A percentile compares a stretch with the other conserved stretches of the same genome.
Conservation (phyloP, 345 rosid species). For the Orychophragmus violaceus region DNA sequence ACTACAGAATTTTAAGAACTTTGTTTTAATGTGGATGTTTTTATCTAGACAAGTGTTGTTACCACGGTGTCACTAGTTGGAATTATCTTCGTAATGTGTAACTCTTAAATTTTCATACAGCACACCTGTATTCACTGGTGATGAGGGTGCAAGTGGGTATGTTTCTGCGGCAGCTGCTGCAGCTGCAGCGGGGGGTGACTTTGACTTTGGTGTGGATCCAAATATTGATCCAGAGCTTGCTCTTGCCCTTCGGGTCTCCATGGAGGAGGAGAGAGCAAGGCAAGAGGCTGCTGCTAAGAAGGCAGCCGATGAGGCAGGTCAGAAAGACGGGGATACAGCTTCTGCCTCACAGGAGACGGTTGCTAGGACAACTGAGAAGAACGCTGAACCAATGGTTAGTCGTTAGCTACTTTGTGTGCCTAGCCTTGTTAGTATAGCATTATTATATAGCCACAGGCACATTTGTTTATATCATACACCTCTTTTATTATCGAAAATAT, state of each 20-base stretch:
- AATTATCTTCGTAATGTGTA: neutral
- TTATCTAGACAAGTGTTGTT: neutral
- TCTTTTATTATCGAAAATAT: neutral
- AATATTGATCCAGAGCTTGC: conserved; percentile 79
- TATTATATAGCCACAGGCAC: neutral
- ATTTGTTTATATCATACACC: neutral
- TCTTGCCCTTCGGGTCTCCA: conserved; percentile 68
- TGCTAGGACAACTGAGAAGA: conserved; percentile 37
- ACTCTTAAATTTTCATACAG: conserved; percentile 31
- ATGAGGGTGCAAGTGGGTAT: conserved; percentile 69
- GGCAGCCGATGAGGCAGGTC: conserved; percentile 57
- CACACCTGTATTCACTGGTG: conserved; percentile 62
- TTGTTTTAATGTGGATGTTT: neutral
- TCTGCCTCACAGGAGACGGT: conserved; percentile 47
- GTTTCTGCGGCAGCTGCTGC: conserved; percentile 68
- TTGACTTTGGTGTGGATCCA: conserved; percentile 78
- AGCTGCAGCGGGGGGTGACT: conserved; percentile 52
- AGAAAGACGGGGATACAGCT: conserved; percentile 42
- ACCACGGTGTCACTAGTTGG: neutral
- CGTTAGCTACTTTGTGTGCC: neutral
- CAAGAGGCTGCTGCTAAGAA: conserved; percentile 82
- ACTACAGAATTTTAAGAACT: neutral
- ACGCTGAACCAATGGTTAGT: conserved; percentile 47
- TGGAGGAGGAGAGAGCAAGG: conserved; percentile 91
- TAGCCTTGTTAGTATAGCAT: neutral